Evolutionary conservation across 257 asterid genomes (phyloP).

Genomic region (Primulina eburnea): DNA sequence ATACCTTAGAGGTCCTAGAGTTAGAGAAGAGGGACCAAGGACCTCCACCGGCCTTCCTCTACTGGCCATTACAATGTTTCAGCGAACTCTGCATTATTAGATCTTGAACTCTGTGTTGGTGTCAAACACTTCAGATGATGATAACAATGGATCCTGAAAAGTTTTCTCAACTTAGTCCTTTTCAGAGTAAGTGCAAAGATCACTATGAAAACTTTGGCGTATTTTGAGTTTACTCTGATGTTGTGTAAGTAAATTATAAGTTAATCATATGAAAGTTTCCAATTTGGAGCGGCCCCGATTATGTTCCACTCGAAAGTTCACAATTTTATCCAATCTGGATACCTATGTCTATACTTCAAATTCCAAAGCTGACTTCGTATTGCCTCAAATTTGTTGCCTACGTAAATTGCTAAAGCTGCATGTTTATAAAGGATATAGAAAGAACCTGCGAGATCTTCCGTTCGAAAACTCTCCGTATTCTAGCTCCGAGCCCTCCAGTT

Average conservation of each 20-base stretch:
- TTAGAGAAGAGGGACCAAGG: too few relatives aligned
- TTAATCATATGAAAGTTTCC: too few relatives aligned
- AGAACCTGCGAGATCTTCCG: conserved; percentile 62
- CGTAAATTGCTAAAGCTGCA: background rate
- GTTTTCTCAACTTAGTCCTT: background rate
- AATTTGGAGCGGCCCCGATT: too few relatives aligned
- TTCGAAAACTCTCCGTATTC: conserved; percentile 40
- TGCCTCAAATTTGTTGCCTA: background rate
- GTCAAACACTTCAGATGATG: conserved; percentile 44
- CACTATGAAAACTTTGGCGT: background rate
- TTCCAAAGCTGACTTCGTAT: too few relatives aligned
- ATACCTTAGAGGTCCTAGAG: too few relatives aligned
- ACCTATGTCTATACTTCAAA: too few relatives aligned
- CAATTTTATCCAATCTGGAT: too few relatives aligned
- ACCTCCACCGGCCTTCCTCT: too few relatives aligned
- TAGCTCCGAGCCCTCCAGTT: conserved; percentile 30
- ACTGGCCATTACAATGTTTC: too few relatives aligned
- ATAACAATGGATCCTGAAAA: conserved; percentile 55
- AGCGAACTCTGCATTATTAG: conserved; percentile 16
- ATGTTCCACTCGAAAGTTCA: too few relatives aligned
- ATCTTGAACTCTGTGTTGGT: conserved; percentile 39
- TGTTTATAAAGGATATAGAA: conserved; percentile 4
- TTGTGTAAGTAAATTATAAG: too few relatives aligned
- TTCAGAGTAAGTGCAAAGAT: background rate
- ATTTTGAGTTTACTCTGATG: background rate